phyloP scores from a whole-genome alignment of 2,329 filamentous ascomycete genomes.

The Didymella glomerata region DNA sequence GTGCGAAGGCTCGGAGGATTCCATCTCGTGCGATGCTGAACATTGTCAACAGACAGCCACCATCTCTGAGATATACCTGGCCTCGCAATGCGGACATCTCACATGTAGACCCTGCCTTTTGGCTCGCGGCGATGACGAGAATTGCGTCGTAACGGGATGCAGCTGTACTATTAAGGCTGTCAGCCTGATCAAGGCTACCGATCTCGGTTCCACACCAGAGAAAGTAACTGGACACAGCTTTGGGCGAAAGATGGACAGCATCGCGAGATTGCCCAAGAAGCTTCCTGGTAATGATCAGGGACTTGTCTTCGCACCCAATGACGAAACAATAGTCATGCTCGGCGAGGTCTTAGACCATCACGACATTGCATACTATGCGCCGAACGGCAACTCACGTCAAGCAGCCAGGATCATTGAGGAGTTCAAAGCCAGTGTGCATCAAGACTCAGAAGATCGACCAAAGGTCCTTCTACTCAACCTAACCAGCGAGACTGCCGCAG shows the following conservation, averaged over 20 bases:
- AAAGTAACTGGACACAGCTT: constrained; percentile 38
- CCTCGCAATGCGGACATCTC: constrained; percentile 40
- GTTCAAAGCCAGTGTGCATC: constrained; percentile 36
- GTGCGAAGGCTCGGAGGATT: not conserved
- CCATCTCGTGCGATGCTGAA: constrained; percentile 28
- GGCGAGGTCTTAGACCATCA: constrained; percentile 29
- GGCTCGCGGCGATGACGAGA: constrained; percentile 31
- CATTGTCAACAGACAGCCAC: constrained; percentile 23
- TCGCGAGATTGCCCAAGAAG: constrained; percentile 42
- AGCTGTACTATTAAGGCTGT: constrained; percentile 25
- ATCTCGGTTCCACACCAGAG: constrained; percentile 28
- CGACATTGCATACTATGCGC: constrained; percentile 29
- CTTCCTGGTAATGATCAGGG: constrained; percentile 53
- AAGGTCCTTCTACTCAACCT: constrained; percentile 67
- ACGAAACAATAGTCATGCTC: constrained; percentile 29
- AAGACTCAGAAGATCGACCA: constrained; percentile 33
- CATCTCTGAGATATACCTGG: constrained; percentile 25
- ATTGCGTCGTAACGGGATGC: constrained; percentile 35
- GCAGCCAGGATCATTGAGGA: constrained; percentile 37
- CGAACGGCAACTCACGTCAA: constrained; percentile 17
- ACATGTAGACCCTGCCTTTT: constrained; percentile 36
- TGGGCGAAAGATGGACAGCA: constrained; percentile 38
- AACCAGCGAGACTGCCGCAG: constrained; percentile 65
- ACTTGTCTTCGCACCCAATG: constrained; percentile 39
- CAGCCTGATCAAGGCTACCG: constrained; percentile 34